Conservation (phyloP, 2,329 filamentous ascomycete species). For the Ascochyta lentis region DNA sequence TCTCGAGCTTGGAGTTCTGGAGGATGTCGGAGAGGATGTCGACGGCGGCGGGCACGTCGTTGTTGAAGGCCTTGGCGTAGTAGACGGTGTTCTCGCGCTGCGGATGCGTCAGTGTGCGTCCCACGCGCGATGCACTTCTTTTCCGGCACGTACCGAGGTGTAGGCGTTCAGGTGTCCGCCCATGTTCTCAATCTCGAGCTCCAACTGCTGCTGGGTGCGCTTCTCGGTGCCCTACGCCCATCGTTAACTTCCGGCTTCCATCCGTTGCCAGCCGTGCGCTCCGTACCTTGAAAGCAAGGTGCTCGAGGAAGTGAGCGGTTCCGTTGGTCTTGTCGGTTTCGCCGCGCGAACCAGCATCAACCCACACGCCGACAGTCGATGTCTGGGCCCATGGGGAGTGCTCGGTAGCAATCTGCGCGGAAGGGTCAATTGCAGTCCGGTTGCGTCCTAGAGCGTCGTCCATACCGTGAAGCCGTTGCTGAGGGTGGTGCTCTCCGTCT, state of each 20-base stretch:
- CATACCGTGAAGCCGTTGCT: conserved; percentile 95
- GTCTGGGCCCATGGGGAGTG: conserved; percentile 98
- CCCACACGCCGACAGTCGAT: conserved; percentile 98
- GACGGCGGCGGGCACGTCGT: conserved; percentile 93
- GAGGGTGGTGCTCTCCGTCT: conserved; percentile 94
- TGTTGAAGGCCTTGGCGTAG: conserved; percentile 99
- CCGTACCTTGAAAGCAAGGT: conserved; percentile 97
- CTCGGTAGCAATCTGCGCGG: conserved; percentile 86
- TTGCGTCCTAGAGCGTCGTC: conserved; percentile 18
- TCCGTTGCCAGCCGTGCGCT: conserved; percentile 3
- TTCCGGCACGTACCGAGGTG: conserved; percentile 77
- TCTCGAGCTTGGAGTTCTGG: conserved; percentile 98
- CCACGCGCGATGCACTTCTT: conserved; percentile 5
- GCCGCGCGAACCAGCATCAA: conserved; percentile 96
- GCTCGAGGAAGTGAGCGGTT: conserved; percentile 99
- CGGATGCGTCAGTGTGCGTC: conserved; percentile 48
- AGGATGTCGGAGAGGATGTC: conserved; percentile 99
- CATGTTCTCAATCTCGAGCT: conserved; percentile 99
- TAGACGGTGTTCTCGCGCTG: conserved; percentile 99
- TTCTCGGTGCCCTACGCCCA: conserved; percentile 79
- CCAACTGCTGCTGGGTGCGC: conserved; percentile 94
- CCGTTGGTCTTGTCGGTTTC: conserved; percentile 99
- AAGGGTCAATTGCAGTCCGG: conserved; percentile 43
- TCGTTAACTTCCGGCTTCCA: conserved; percentile 32
- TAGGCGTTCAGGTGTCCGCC: conserved; percentile 99